Base-by-base conservation (phyloP, 225 moss, liverwort and hornwort genomes). In the Pseudoscleropodium purum region DNA sequence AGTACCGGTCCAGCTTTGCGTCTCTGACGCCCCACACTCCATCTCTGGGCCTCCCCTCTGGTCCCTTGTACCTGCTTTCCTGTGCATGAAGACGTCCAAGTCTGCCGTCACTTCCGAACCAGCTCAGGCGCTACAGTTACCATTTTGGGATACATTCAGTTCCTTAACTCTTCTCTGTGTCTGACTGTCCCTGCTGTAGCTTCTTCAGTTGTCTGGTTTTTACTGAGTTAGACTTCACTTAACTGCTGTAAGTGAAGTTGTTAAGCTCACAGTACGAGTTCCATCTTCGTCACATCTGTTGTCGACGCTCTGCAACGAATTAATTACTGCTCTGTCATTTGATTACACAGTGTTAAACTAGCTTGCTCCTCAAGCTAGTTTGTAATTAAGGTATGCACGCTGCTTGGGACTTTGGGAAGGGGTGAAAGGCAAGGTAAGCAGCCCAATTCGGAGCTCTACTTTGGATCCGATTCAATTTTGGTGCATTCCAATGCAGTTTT, bases 21-120 rank as follows among this genome's bases (percentile, higher is more conserved):
- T 49, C 59, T 75, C 86, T 86, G 86, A 86, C 86, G 75, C 86
- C 75, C 84, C 86, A 36, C 86, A 86, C 86, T 86, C 85, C 85
- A 43, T 61, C 74, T 74, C 85, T 86, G 86, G 5, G 12, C 57
- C 57, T 69, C 30, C 31, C 31, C 56, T n/a, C 85, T 70, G 72
- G 41, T 69, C 15, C 56, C 56, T 85, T 72, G 85, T 72, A 70
- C 84, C 57, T 57, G 72, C 70, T 41, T 57, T 23, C 39, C 85
- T 37, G 70, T 41, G 72, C 85, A 85, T 62, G 81, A 39, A 84
- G 68, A 84, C 84, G 73, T 85, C 85, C 73, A 73, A 72, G 72
- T 85, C 85, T 85, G 85, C 72, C 85, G 85, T 72, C 85, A 85
- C 85, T 85, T 85, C 72, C 73, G 72, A 72, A 72, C 85, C 85